Conservation (phyloP, 1,139 yeast genomes). For the Magnusiomyces paraingens region DNA sequence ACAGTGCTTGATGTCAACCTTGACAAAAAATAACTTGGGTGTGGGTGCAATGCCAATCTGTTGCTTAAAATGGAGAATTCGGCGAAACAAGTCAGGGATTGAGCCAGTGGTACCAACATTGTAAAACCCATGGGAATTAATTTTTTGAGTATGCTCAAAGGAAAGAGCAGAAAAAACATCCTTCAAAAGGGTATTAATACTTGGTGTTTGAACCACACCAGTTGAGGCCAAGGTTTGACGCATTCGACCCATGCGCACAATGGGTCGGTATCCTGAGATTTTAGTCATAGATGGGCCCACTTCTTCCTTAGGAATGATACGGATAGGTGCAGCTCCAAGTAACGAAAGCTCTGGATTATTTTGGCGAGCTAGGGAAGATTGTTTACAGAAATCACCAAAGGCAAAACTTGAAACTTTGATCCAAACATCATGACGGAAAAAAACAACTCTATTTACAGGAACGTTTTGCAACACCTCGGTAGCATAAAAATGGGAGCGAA, state of each 20-base stretch:
- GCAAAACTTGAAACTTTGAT: slow-evolving; percentile 32
- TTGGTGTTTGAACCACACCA: slow-evolving; percentile 3
- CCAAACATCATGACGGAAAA: slow-evolving; percentile 63
- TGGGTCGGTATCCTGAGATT: slow-evolving; percentile 23
- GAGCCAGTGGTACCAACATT: slow-evolving; percentile 15
- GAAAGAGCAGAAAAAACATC: slow-evolving; percentile 21
- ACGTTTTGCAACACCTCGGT: slow-evolving; percentile 46
- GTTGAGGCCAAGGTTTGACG: slow-evolving; percentile 3
- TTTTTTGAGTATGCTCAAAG: slow-evolving; percentile 22
- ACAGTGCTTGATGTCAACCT: slow-evolving; percentile 74
- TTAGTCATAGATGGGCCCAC: too few relatives aligned
- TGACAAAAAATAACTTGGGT: slow-evolving; percentile 47
- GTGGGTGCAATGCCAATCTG: neutral
- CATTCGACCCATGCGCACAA: slow-evolving; percentile 22
- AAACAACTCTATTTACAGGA: slow-evolving; percentile 35
- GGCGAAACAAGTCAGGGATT: slow-evolving; percentile 15
- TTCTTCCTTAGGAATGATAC: slow-evolving; percentile 26
- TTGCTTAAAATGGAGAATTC: slow-evolving; percentile 19
- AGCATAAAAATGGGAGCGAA: slow-evolving; percentile 58
- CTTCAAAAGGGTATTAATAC: slow-evolving; percentile 28
- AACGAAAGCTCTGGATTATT: slow-evolving; percentile 30
- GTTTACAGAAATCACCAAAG: slow-evolving; percentile 16
- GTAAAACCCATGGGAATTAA: slow-evolving; percentile 4
- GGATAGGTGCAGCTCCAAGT: slow-evolving; percentile 23
- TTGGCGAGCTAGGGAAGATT: slow-evolving; percentile 4